Evolutionary conservation across 2,329 filamentous ascomycete species (phyloP).

Genomic region (Fusarium pseudonygamai): DNA sequence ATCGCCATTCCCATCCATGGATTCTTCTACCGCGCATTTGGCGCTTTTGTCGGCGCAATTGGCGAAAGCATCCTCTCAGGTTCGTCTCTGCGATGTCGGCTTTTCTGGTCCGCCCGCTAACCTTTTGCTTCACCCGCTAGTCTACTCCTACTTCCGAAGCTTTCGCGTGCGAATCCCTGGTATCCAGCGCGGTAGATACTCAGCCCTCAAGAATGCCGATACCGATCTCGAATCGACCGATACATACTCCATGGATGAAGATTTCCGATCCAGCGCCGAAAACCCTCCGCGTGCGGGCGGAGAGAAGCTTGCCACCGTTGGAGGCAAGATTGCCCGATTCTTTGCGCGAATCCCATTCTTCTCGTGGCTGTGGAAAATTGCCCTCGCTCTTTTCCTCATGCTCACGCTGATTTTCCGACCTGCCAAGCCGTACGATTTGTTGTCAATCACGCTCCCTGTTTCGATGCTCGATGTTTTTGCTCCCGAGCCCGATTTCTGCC

Average conservation of each 20-base stretch:
- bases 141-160: slow-evolving; percentile 26
- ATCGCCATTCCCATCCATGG: too few species aligned
- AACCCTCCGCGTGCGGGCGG: neutral
- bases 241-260: slow-evolving; percentile 33
- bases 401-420: slow-evolving; percentile 41
- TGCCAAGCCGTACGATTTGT: slow-evolving; percentile 45
- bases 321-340: slow-evolving; percentile 17
- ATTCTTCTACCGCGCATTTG: slow-evolving; percentile 36
- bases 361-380: slow-evolving; percentile 28
- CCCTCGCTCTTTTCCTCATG: slow-evolving; percentile 33
- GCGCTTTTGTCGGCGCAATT: slow-evolving; percentile 31
- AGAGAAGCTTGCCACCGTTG: slow-evolving; percentile 17
- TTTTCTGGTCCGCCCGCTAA: neutral
- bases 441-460: slow-evolving; percentile 47
- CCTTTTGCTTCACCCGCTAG: neutral
- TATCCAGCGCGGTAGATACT: slow-evolving; percentile 31
- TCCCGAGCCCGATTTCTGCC: slow-evolving; percentile 40
- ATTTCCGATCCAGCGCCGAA: slow-evolving; percentile 27
- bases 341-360: slow-evolving; percentile 17
- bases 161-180: slow-evolving; percentile 29
- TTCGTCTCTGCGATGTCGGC: neutral
- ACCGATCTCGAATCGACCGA: slow-evolving; percentile 33
- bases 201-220: slow-evolving; percentile 23
- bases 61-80: slow-evolving; percentile 29
- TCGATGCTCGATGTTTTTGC: slow-evolving; percentile 45